Percentiles rank a stretch among this genome's conserved stretches.
Evolutionary conservation across 2,329 filamentous ascomycete species (phyloP).

Genomic region (Claviceps citrina): DNA sequence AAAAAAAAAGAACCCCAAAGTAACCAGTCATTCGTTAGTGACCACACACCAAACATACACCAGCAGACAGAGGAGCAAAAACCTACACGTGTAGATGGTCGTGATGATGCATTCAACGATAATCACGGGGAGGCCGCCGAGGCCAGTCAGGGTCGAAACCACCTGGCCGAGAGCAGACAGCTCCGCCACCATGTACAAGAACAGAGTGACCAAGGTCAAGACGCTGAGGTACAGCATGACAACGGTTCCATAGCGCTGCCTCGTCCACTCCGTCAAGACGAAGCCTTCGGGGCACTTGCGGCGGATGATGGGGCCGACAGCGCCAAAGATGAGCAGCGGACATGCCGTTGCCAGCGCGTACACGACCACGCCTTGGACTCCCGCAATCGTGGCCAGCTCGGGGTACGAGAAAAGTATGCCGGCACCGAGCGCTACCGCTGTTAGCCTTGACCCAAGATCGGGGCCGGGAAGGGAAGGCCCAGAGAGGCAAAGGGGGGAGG

Average conservation of each 20-base stretch:
- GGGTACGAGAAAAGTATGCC: constrained; percentile 74
- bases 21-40: no score
- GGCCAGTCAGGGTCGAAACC: constrained; percentile 55
- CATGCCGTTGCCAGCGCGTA: constrained; percentile 60
- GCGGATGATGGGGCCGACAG: constrained; percentile 61
- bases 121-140: constrained; percentile 58
- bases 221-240: constrained; percentile 61
- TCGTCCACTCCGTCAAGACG: constrained; percentile 71
- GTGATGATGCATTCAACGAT: constrained; percentile 67
- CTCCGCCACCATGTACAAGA: constrained; percentile 77
- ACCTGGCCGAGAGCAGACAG: constrained; percentile 71
- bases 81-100: constrained; percentile 64
- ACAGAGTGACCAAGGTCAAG: constrained; percentile 65
- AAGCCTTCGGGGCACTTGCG: constrained; percentile 71
- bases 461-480: constrained; percentile 12
- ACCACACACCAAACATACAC: no score
- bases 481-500: not conserved
- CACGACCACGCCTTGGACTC: constrained; percentile 62
- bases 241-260: constrained; percentile 57
- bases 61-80: no score
- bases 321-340: constrained; percentile 60
- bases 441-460: constrained; percentile 22
- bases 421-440: constrained; percentile 57
- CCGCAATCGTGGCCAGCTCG: constrained; percentile 61
- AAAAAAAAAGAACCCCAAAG: no score